A percentile compares a stretch with the other conserved stretches of the same genome.
phyloP scores from a whole-genome alignment of 2,329 filamentous ascomycete species.

The Pseudopyricularia javanii region DNA sequence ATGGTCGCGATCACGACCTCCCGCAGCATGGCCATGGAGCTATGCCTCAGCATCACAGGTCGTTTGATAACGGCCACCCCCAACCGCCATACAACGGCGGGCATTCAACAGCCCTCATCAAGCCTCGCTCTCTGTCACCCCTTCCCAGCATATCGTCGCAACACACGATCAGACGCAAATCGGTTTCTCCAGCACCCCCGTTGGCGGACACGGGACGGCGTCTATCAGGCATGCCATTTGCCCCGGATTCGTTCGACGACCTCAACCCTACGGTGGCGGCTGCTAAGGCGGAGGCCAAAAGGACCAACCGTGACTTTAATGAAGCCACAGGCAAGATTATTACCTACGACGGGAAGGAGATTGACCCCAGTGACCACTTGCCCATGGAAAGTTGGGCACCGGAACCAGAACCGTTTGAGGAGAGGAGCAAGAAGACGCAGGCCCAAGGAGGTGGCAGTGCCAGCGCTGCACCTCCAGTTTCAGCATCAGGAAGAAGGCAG shows the following conservation, averaged over 20 bases:
- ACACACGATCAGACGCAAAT: constrained; percentile 55
- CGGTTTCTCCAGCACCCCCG: constrained; percentile 57
- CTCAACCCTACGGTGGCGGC: constrained; percentile 48
- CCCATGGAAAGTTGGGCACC: constrained; percentile 69
- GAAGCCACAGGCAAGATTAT: constrained; percentile 59
- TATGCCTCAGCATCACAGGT: too few relatives aligned
- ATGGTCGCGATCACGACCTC: too few relatives aligned
- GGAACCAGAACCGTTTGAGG: constrained; percentile 45
- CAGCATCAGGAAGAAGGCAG: constrained; percentile 29
- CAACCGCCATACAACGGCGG: constrained; percentile 13
- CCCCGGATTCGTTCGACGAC: constrained; percentile 63
- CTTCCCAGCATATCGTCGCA: constrained; percentile 21
- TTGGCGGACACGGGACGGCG: constrained; percentile 24
- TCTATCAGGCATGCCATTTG: constrained; percentile 54
- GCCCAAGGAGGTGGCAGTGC: not conserved
- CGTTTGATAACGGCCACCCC: constrained; percentile 22
- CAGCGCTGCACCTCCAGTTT: not conserved
- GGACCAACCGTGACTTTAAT: constrained; percentile 24
- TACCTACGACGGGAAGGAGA: constrained; percentile 60
- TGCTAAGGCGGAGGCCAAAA: constrained; percentile 17
- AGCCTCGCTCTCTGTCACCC: constrained; percentile 29
- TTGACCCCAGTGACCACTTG: constrained; percentile 71
- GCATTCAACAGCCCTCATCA: constrained; percentile 11
- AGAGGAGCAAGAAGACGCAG: constrained; percentile 32
- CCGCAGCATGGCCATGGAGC: too few relatives aligned